phyloP scores from a whole-genome alignment of 306 rosid species.

The Castanospermum australe region DNA sequence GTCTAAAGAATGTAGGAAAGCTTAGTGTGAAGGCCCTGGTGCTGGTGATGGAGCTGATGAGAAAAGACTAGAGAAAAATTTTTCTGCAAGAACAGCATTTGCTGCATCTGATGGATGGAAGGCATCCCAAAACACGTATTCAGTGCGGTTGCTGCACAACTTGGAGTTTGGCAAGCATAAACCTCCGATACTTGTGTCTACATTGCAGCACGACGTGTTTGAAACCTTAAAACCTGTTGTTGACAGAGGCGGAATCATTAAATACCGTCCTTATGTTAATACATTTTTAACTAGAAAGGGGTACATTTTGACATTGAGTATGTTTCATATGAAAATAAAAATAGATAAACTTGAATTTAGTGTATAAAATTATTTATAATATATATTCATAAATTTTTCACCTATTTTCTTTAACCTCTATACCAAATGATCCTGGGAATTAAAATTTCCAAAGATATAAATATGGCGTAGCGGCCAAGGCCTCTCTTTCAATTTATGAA shows the following conservation, averaged over 20 bases:
- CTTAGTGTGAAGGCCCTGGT: slow-evolving; percentile 41
- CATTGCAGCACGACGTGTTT: slow-evolving; percentile 83
- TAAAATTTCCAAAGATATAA: no score
- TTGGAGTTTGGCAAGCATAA: slow-evolving; percentile 85
- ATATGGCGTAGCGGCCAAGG: no score
- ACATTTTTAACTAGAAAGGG: not conserved
- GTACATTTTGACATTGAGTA: no score
- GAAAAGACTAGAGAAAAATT: slow-evolving; percentile 51
- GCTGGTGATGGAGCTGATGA: slow-evolving; percentile 33
- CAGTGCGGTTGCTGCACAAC: slow-evolving; percentile 54
- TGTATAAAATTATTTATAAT: no score
- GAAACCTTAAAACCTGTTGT: slow-evolving; percentile 74
- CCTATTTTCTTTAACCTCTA: no score
- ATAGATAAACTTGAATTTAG: no score
- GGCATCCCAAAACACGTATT: slow-evolving; percentile 87
- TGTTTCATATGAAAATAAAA: no score
- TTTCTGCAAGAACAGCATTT: slow-evolving; percentile 61
- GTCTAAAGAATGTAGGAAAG: not conserved
- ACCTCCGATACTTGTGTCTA: slow-evolving; percentile 71
- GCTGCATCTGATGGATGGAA: slow-evolving; percentile 95
- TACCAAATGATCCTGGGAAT: no score
- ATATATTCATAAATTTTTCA: no score
- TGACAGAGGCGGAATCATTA: not conserved
- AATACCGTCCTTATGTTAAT: not conserved
- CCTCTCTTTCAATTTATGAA: not conserved